A percentile compares a stretch with the other conserved stretches of the same genome.
Evolutionary conservation across 805 yeast species (phyloP).

Genomic region (Yamadazyma sp.): DNA sequence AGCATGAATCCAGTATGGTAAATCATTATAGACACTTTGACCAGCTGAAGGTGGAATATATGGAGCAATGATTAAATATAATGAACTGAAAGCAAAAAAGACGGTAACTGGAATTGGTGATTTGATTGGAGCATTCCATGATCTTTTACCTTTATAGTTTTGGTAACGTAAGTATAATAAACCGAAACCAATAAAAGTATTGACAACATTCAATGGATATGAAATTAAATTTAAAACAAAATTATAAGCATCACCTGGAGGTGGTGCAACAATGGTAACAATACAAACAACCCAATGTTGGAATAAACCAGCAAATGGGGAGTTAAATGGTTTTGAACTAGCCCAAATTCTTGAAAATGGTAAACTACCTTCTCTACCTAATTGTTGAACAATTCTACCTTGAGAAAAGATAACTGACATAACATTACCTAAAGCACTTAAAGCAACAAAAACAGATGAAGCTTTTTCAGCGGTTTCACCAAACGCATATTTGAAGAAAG

Average conservation of each 20-base stretch:
- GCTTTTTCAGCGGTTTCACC: conserved; percentile 69
- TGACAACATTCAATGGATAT: conserved; percentile 77
- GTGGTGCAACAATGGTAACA: conserved; percentile 73
- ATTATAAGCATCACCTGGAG: conserved; percentile 86
- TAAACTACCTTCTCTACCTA: conserved; percentile 78
- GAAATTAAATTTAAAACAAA: conserved; percentile 76
- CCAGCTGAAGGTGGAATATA: conserved; percentile 70
- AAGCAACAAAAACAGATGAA: conserved; percentile 74
- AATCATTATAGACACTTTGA: conserved; percentile 61
- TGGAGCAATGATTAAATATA: conserved; percentile 73
- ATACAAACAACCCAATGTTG: conserved; percentile 77
- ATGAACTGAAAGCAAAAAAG: conserved; percentile 63
- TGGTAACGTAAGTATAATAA: conserved; percentile 56
- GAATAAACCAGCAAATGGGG: conserved; percentile 71
- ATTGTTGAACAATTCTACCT: conserved; percentile 75
- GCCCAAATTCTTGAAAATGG: conserved; percentile 76
- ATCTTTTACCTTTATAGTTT: conserved; percentile 44
- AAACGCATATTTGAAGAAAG: conserved; percentile 70
- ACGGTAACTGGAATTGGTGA: conserved; percentile 61
- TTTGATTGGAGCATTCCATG: conserved; percentile 71
- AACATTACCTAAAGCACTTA: conserved; percentile 80
- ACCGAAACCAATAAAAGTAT: conserved; percentile 62
- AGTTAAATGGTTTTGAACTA: conserved; percentile 63
- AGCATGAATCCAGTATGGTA: conserved; percentile 79
- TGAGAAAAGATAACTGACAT: conserved; percentile 77